Conservation (phyloP, 2,329 filamentous ascomycete species). For the Lecanosticta acicola region DNA sequence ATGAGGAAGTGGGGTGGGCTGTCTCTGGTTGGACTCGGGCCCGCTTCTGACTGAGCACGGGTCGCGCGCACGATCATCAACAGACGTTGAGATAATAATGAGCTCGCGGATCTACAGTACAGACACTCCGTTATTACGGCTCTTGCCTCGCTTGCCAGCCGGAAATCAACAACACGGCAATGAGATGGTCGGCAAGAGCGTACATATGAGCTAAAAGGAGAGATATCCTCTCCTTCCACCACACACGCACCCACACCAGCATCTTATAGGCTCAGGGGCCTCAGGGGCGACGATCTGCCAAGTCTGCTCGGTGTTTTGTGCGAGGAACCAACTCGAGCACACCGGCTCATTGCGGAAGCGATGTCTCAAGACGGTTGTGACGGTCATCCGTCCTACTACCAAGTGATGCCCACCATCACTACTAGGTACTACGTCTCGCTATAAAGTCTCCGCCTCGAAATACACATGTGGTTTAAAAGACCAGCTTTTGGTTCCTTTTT, state of each 20-base stretch:
- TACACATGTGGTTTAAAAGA: constrained; percentile 14
- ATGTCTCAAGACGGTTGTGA: background rate
- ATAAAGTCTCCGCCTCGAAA: constrained; percentile 6
- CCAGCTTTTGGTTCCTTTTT: constrained; percentile 18
- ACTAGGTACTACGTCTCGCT: constrained; percentile 6
- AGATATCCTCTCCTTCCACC: background rate
- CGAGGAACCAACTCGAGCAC: background rate
- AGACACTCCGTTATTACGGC: too few species aligned
- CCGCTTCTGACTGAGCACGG: too few species aligned
- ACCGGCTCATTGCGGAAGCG: background rate
- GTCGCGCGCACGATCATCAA: too few species aligned
- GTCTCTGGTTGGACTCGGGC: too few species aligned
- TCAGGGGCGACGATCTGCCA: background rate
- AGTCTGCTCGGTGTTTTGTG: background rate
- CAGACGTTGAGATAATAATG: too few species aligned
- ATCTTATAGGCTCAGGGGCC: too few species aligned
- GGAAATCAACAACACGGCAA: too few species aligned
- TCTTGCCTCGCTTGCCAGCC: too few species aligned
- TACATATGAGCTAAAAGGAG: background rate
- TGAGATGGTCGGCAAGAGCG: too few species aligned
- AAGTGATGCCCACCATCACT: constrained; percentile 2
- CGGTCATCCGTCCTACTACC: background rate
- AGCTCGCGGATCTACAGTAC: too few species aligned
- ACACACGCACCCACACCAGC: background rate
- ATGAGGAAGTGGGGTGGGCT: background rate